A percentile compares a stretch with the other conserved stretches of the same genome.
Conservation (phyloP, 2,329 filamentous ascomycete species). For the Penicillium freii region DNA sequence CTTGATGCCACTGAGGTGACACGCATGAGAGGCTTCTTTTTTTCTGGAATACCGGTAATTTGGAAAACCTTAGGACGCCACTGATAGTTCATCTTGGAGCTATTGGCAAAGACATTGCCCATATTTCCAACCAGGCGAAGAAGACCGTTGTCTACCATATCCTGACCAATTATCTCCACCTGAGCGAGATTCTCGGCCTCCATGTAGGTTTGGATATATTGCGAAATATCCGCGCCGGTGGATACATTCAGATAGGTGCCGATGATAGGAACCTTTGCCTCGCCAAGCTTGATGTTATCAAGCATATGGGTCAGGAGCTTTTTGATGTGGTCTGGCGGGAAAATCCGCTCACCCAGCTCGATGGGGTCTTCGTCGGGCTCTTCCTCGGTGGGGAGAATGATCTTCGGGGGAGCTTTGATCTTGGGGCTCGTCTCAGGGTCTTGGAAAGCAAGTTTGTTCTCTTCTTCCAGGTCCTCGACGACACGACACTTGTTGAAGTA, state of each 20-base stretch:
- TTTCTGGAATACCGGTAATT: constrained; percentile 81
- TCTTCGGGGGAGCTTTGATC: constrained; percentile 62
- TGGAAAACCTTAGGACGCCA: constrained; percentile 93
- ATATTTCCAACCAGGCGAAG: constrained; percentile 90
- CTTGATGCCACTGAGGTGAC: constrained; percentile 69
- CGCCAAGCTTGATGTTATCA: constrained; percentile 78
- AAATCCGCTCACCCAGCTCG: constrained; percentile 88
- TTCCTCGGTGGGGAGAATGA: constrained; percentile 77
- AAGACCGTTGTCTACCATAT: constrained; percentile 81
- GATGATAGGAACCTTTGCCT: constrained; percentile 92
- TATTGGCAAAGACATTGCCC: constrained; percentile 93
- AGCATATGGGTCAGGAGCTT: constrained; percentile 85
- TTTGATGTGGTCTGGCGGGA: constrained; percentile 82
- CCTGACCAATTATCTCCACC: constrained; percentile 91
- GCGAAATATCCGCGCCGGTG: constrained; percentile 86
- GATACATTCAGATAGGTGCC: constrained; percentile 94
- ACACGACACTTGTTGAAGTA: constrained; percentile 99
- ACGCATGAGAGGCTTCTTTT: constrained; percentile 70
- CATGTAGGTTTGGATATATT: constrained; percentile 90
- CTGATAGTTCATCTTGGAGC: constrained; percentile 95
- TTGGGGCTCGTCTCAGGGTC: constrained; percentile 70
- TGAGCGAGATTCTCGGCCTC: constrained; percentile 80
- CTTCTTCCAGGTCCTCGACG: constrained; percentile 94
- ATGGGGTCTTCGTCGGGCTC: constrained; percentile 73
- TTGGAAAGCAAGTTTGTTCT: constrained; percentile 97